These are phyloP conservation scores for Zychaea mexicana DNA, from an alignment of 371 early-diverging fungal species.

Conservation along the genomic window DNA sequence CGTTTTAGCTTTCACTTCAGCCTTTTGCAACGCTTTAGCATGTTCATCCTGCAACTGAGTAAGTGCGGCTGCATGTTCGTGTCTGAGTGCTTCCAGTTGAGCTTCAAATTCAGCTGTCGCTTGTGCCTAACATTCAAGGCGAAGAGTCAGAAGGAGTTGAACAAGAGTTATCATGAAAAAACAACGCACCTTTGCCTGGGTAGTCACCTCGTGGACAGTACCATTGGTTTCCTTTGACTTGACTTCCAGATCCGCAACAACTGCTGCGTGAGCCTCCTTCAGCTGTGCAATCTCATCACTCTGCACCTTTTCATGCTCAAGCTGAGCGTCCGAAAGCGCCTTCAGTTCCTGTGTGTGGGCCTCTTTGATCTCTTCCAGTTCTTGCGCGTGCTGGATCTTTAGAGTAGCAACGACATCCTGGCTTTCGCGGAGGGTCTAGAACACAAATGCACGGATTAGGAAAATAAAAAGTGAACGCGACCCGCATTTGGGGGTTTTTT, in stretches of 20 bases:
- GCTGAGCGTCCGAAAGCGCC: background rate
- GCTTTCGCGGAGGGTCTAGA: background rate
- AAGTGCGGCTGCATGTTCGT: background rate
- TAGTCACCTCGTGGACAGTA: background rate
- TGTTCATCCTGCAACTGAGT: background rate
- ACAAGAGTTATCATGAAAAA: background rate
- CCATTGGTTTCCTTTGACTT: conserved; percentile 1
- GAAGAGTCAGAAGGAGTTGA: background rate
- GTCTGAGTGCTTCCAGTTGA: background rate
- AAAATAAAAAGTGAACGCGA: background rate
- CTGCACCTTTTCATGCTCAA: background rate
- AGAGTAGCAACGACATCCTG: background rate
- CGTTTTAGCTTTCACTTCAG: conserved; percentile 3
- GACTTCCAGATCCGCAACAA: conserved; percentile 18
- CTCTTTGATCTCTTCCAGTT: background rate
- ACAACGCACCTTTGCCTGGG: background rate
- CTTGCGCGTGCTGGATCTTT: background rate
- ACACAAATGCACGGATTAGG: background rate
- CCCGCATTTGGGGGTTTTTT: too few species aligned
- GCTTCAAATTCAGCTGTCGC: background rate
- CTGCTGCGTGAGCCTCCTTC: conserved; percentile 12
- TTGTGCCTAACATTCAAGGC: background rate
- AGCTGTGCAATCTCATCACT: background rate
- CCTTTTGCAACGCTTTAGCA: conserved; percentile 4
- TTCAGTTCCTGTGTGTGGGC: conserved; percentile 9